Conservation (phyloP, 1,139 yeast genomes). For the Tardiomyces blankii region DNA sequence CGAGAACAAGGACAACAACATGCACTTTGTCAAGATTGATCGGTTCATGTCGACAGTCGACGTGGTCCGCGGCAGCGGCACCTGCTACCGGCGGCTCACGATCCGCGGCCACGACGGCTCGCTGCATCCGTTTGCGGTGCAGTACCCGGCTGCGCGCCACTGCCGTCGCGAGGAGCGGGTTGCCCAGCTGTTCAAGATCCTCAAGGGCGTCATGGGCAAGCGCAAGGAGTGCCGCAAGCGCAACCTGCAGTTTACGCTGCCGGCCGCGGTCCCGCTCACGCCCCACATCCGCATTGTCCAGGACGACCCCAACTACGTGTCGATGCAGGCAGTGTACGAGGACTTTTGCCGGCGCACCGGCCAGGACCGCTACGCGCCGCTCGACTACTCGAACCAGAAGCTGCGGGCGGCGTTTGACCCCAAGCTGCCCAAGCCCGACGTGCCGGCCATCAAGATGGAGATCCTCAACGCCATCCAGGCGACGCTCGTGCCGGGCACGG, state of each 20-base stretch:
- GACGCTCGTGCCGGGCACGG: constrained; percentile 73
- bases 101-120: constrained; percentile 94
- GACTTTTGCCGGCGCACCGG: constrained; percentile 67
- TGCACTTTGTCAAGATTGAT: constrained; percentile 85
- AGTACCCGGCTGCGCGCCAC: constrained; percentile 96
- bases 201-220: constrained; percentile 68
- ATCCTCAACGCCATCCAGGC: constrained; percentile 85
- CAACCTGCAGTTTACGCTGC: constrained; percentile 74
- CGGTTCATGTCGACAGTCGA: constrained; percentile 86
- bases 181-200: constrained; percentile 79
- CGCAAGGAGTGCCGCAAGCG: constrained; percentile 85
- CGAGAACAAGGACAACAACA: constrained; percentile 59
- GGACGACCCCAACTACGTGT: constrained; percentile 66
- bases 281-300: constrained; percentile 90
- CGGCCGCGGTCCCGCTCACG: constrained; percentile 86
- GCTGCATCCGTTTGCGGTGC: constrained; percentile 86
- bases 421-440: constrained; percentile 82
- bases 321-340: constrained; percentile 83
- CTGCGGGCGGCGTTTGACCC: constrained; percentile 90
- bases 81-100: constrained; percentile 83
- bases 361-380: constrained; percentile 80
- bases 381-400: constrained; percentile 77
- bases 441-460: constrained; percentile 80
- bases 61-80: constrained; percentile 79
- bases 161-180: constrained; percentile 94